Evolutionary conservation across 2,329 filamentous ascomycete species (phyloP), one percentile per base, ranked within the genome.

Genomic region (Cladophialophora bantiana): DNA sequence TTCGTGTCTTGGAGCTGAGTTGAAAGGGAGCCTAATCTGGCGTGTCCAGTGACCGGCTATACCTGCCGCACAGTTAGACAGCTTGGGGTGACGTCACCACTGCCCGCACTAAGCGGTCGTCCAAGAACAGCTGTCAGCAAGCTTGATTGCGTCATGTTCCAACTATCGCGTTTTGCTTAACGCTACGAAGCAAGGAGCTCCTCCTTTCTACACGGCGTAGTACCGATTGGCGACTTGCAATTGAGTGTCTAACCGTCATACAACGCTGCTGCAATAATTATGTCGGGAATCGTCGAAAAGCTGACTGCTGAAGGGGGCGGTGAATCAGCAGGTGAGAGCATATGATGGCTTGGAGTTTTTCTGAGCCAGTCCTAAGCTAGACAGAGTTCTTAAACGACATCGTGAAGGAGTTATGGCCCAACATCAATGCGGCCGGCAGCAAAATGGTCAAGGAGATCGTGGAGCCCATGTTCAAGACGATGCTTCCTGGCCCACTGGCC

Each of bases 391-490:
- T 69, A 40, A 69, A 69, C 65, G 67, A 69, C 48, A 64, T 69
- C 48, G 67, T 69, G 60, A 69, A 67, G 52, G 48, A 45, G 57
- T 34, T 69, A 67, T 69, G 67, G 67, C 67, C 67, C 34, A 69
- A 69, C 36, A 69, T 69, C 64, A 69, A 69, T 50, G 67, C 67
- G 32, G 67, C 67, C 38, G 67, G 67, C 48, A 67, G 64, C 57
- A 67, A 69, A 26, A 69, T 69, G 65, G 67, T 69, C 67, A 69
- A 69, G 64, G 67, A 69, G 59, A 69, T 69, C 67, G 67, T 69
- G 45, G 67, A 69, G 64, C 67, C 67, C 54, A 69, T 69, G 67
- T 69, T 69, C 64, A 69, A 69, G 64, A 69, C 67, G 18, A 69
- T 69, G 65, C 67, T 69, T 52, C 67, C 67, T 42, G 67, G 67